These are phyloP conservation scores for Ziziphus jujuba DNA, from an alignment of 306 rosid species.

Conservation along the genomic window DNA sequence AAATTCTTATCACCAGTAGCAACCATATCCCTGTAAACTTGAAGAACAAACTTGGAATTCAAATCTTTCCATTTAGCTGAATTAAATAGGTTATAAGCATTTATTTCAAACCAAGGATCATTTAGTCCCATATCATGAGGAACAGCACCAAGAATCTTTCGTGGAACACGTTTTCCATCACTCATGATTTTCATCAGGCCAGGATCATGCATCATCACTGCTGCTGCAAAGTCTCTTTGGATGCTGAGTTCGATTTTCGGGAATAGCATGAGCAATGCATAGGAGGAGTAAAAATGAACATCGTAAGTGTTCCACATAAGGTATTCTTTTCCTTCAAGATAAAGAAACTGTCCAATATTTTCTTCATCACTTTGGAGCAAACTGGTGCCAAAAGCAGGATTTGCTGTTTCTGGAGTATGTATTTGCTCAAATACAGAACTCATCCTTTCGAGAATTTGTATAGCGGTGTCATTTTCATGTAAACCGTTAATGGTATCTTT, in stretches of 20 bases:
- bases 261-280: conserved; percentile 74
- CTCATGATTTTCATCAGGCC: conserved; percentile 53
- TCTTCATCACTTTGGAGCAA: conserved; percentile 87
- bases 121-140: conserved; percentile 89
- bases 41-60: conserved; percentile 97
- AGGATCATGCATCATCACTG: conserved; percentile 96
- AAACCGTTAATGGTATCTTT: conserved; percentile 27
- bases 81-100: conserved; percentile 74
- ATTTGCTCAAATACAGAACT: conserved; percentile 55
- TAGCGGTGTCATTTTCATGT: conserved; percentile 60
- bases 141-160: conserved; percentile 95
- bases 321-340: conserved; percentile 90
- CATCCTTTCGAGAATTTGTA: conserved; percentile 75
- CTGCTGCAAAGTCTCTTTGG: conserved; percentile 97
- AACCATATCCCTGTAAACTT: conserved; percentile 87
- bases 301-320: conserved; percentile 94
- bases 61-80: conserved; percentile 97
- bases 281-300: conserved; percentile 92
- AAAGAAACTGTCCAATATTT: conserved; percentile 89
- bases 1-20: conserved; percentile 89
- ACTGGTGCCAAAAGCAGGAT: conserved; percentile 71
- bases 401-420: conserved; percentile 44
- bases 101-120: conserved; percentile 96
- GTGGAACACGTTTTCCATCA: conserved; percentile 64
- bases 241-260: conserved; percentile 94